Conservation (phyloP, 2,329 filamentous ascomycete species). For the Epichloe gansuensis region DNA sequence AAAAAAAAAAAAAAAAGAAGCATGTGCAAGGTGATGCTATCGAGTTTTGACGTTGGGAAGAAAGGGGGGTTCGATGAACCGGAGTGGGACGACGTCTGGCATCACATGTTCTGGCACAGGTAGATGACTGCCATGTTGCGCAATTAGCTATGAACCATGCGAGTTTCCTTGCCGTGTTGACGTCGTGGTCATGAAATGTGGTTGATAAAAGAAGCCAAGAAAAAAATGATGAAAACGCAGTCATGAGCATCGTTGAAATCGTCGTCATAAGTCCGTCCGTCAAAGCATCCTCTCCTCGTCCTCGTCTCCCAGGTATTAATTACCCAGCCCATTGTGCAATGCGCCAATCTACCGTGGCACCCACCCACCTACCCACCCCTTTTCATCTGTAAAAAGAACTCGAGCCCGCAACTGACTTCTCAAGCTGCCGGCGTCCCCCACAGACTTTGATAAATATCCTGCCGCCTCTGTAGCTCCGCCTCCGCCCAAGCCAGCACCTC, state of each 20-base stretch:
- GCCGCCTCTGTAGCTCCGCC: conserved; percentile 10
- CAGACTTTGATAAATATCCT: conserved; percentile 1
- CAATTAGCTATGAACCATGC: not conserved
- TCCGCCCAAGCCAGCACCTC: conserved; percentile 25
- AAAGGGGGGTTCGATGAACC: not conserved
- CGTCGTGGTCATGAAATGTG: too few relatives aligned
- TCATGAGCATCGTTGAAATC: not conserved
- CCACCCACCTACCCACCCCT: too few relatives aligned
- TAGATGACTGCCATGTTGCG: too few relatives aligned
- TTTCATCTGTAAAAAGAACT: too few relatives aligned
- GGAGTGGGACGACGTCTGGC: not conserved
- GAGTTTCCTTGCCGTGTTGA: too few relatives aligned
- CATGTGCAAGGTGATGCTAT: too few relatives aligned
- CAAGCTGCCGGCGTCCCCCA: not conserved
- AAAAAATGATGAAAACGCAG: not conserved
- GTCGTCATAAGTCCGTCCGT: not conserved
- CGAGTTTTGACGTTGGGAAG: not conserved
- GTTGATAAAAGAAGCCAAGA: too few relatives aligned
- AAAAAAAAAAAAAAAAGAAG: not conserved
- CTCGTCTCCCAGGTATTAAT: too few relatives aligned
- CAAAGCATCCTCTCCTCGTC: too few relatives aligned
- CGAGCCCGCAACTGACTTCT: too few relatives aligned
- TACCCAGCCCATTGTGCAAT: too few relatives aligned
- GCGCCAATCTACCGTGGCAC: too few relatives aligned
- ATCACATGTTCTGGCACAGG: not conserved